phyloP scores from a whole-genome alignment of 1,284 basidiomycete genomes.

The Moesziomyces antarcticus region DNA sequence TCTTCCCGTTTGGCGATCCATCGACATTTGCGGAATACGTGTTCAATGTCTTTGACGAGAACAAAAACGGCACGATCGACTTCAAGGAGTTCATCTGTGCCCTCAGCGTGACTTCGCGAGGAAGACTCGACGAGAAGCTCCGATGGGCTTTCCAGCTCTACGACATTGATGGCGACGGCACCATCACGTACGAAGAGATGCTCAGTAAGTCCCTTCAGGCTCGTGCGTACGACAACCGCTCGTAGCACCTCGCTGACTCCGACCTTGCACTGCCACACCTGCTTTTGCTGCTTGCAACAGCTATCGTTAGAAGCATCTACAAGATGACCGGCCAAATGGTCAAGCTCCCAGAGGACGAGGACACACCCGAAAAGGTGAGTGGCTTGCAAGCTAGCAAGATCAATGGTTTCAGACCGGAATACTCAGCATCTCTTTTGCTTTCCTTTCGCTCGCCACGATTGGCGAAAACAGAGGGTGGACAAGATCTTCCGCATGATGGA shows the following conservation, averaged over 20 bases:
- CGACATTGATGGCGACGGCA: constrained; percentile 82
- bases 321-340: constrained; percentile 87
- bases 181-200: constrained; percentile 81
- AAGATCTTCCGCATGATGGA: constrained; percentile 68
- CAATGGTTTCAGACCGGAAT: not conserved
- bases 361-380: constrained; percentile 95
- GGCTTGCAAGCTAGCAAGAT: not conserved
- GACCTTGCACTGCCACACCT: not conserved
- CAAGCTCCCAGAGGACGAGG: constrained; percentile 94
- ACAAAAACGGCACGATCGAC: constrained; percentile 66
- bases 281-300: constrained; percentile 17
- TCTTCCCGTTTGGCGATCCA: constrained; percentile 99
- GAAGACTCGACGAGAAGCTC: constrained; percentile 95
- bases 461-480: constrained; percentile 59
- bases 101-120: constrained; percentile 91
- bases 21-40: constrained; percentile 97
- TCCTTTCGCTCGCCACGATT: not conserved
- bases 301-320: constrained; percentile 66
- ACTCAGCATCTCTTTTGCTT: not conserved
- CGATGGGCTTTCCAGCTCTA: constrained; percentile 99
- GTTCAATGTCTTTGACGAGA: constrained; percentile 77
- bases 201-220: constrained; percentile 66
- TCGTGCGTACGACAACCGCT: not conserved
- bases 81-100: constrained; percentile 93
- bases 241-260: not conserved